These are phyloP conservation scores for Amanita muscaria DNA, from an alignment of 768 basidiomycete genomes.

Conservation along the genomic window DNA sequence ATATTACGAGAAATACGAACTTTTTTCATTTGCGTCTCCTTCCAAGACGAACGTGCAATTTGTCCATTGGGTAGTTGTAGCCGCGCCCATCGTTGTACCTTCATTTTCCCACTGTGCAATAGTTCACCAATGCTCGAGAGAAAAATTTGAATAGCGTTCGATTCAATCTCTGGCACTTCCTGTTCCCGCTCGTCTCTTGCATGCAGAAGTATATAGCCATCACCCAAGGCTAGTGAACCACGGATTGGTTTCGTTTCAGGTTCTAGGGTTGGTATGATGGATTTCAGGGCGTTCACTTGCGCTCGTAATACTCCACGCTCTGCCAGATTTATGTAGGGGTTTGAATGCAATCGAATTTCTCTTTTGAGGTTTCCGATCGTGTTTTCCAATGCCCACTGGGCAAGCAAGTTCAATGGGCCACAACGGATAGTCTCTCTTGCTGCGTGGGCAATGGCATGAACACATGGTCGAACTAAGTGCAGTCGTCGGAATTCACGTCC, in stretches of 20 bases:
- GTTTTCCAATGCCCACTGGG: slow-evolving; percentile 23
- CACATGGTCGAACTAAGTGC: slow-evolving; percentile 21
- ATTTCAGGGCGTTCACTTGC: slow-evolving; percentile 12
- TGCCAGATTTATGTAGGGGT: slow-evolving; percentile 19
- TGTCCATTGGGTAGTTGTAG: slow-evolving; percentile 16
- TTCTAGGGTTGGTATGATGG: slow-evolving; percentile 13
- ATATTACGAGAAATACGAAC: slow-evolving; percentile 7
- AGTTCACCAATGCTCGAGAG: neutral
- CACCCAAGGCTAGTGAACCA: neutral
- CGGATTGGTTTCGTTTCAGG: neutral
- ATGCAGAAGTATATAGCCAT: neutral
- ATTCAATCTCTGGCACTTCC: neutral
- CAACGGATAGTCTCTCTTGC: slow-evolving; percentile 14
- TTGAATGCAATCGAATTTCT: slow-evolving; percentile 17
- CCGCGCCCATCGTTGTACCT: slow-evolving; percentile 11
- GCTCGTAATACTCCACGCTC: slow-evolving; percentile 14
- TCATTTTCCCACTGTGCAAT: too few species aligned
- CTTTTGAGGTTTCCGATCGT: slow-evolving; percentile 19
- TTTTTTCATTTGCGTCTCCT: neutral
- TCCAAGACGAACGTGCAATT: slow-evolving; percentile 13
- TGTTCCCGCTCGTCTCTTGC: neutral
- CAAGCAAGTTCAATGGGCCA: slow-evolving; percentile 15
- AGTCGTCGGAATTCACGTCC: slow-evolving; percentile 15
- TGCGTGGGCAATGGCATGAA: slow-evolving; percentile 22
- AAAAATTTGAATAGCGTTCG: neutral